A percentile compares a stretch with the other conserved stretches of the same genome.
Conservation (phyloP, 2,329 filamentous ascomycete species). For the Talaromyces verruculosus region DNA sequence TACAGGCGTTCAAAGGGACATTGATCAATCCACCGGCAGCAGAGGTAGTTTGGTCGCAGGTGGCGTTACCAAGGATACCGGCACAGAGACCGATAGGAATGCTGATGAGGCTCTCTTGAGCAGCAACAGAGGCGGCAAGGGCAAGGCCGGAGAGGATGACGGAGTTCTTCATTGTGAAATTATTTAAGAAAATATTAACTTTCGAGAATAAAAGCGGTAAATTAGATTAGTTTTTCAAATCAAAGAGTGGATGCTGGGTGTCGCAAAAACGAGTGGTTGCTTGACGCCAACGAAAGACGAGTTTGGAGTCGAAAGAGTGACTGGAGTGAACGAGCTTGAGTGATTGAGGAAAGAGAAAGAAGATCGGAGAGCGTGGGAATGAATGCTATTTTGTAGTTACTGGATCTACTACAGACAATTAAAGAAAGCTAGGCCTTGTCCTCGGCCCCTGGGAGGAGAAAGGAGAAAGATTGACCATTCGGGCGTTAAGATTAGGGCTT, state of each 20-base stretch:
- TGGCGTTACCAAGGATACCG: conserved; percentile 28
- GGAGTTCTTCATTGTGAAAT: conserved; percentile 24
- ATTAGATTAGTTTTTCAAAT: conserved; percentile 20
- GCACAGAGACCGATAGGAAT: conserved; percentile 29
- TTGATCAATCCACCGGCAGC: conserved; percentile 27
- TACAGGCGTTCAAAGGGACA: conserved; percentile 28
- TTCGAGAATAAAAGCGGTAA: conserved; percentile 8
- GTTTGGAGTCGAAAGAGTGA: conserved; percentile 24
- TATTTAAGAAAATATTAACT: neutral
- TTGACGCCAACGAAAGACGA: conserved; percentile 16
- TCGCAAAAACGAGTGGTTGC: conserved; percentile 30
- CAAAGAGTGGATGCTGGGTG: conserved; percentile 28
- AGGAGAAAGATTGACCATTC: conserved; percentile 7
- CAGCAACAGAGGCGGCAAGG: conserved; percentile 26
- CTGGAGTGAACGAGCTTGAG: conserved; percentile 20
- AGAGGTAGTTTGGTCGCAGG: conserved; percentile 26
- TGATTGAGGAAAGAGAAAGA: conserved; percentile 17
- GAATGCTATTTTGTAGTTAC: conserved; percentile 20
- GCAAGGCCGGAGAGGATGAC: conserved; percentile 28
- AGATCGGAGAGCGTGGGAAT: conserved; percentile 8
- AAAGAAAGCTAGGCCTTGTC: neutral
- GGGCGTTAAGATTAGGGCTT: conserved; percentile 10
- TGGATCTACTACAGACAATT: neutral
- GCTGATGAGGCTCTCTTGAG: conserved; percentile 26
- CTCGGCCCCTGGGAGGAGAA: conserved; percentile 7